phyloP scores from a whole-genome alignment of 345 rosid genomes.

The Sonneratia alba region DNA sequence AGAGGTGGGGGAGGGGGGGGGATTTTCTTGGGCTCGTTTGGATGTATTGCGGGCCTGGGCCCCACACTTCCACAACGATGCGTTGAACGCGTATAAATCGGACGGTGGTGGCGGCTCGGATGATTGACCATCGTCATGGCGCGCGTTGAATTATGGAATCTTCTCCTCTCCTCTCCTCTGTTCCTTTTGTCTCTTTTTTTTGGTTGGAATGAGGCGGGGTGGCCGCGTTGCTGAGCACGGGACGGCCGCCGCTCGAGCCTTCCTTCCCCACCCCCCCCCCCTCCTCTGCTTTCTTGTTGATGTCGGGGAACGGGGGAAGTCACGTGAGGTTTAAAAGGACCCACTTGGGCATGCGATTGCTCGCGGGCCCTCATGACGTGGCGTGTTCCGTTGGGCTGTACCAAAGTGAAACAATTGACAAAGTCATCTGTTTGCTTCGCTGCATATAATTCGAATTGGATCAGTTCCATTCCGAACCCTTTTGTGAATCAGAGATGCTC shows the following conservation, averaged over 20 bases:
- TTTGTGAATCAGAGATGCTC: not conserved
- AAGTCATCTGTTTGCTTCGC: not conserved
- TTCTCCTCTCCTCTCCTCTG: not conserved
- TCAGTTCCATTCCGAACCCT: not conserved
- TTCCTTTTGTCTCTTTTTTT: not conserved
- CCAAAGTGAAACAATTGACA: not conserved
- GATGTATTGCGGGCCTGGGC: not conserved
- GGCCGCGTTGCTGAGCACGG: not conserved
- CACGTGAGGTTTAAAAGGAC: not conserved
- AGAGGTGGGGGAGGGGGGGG: not conserved
- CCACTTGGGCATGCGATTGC: not conserved
- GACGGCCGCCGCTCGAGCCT: not conserved
- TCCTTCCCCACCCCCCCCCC: not conserved
- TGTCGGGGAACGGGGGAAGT: not conserved
- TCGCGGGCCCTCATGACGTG: not conserved
- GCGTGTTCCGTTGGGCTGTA: not conserved
- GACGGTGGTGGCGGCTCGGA: not conserved
- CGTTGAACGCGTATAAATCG: not conserved
- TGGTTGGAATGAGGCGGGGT: no score
- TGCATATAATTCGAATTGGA: not conserved
- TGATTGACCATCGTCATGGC: not conserved
- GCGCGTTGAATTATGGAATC: slow-evolving; percentile 1
- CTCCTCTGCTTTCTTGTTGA: not conserved
- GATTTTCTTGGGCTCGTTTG: not conserved
- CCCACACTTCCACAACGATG: not conserved